phyloP scores from a whole-genome alignment of 768 basidiomycete species.

The Hemileccinum rubropunctum region DNA sequence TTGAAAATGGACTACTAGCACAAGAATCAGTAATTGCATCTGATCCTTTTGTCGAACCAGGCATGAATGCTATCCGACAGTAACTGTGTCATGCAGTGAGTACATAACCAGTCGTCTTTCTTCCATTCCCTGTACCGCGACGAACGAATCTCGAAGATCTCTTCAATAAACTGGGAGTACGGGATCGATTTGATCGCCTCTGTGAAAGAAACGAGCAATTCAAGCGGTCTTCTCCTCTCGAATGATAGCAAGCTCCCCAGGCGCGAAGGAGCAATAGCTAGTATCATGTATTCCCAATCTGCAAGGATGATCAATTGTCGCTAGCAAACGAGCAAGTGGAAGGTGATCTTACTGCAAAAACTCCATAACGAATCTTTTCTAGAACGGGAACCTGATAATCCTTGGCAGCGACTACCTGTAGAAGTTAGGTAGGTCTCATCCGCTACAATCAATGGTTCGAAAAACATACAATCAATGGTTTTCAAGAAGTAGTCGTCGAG shows the following conservation, averaged over 20 bases:
- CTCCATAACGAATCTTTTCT: conserved; percentile 23
- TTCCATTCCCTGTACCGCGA: conserved; percentile 26
- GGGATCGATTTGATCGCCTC: conserved; percentile 6
- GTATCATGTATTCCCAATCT: conserved; percentile 21
- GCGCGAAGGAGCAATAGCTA: not conserved
- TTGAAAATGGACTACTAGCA: not conserved
- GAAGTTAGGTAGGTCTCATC: not conserved
- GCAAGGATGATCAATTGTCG: not conserved
- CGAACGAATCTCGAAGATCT: conserved; percentile 19
- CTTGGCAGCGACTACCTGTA: conserved; percentile 10
- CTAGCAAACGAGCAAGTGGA: not conserved
- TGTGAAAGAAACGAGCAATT: conserved; percentile 4
- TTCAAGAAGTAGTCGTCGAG: conserved; percentile 15
- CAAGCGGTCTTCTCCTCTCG: conserved; percentile 4
- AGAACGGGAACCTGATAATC: conserved; percentile 7
- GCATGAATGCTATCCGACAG: conserved; percentile 7
- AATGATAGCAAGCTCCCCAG: conserved; percentile 4
- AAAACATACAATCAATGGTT: conserved; percentile 23
- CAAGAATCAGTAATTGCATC: not conserved
- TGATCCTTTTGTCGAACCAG: conserved; percentile 10
- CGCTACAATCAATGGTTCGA: not conserved
- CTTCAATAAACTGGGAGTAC: conserved; percentile 10
- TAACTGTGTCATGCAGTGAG: conserved; percentile 26
- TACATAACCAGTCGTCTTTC: conserved; percentile 32
- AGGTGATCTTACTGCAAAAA: conserved; percentile 24